Base-by-base conservation (phyloP, 768 basidiomycete species). In the Pleurotus eryngii region DNA sequence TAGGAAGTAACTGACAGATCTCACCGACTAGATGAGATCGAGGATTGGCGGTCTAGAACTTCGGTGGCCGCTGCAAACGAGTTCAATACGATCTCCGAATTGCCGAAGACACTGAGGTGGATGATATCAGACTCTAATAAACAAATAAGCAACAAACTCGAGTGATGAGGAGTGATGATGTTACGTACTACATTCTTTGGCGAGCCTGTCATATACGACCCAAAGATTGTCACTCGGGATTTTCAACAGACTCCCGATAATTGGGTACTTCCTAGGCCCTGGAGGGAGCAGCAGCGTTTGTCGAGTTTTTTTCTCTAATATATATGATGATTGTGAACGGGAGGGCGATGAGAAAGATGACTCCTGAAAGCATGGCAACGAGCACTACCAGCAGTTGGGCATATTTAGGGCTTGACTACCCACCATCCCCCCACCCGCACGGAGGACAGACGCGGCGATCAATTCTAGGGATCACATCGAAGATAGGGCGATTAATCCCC, bases 11-110 rank as follows among this genome's bases (percentile, higher is more conserved):
- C 30, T 35, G 30, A 8, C 8, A 11, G 30, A 35, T 35, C 30
- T 35, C 30, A 35, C 30, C 30, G 30, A 60, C 72, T 72, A 0
- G 76, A 78, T 60, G 77, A 80, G 12, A 73, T 72, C 5, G 70
- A 47, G 0, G 76, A 74, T 24, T 72, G 63, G 59, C 74, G 78
- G 24, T 76, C 72, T n/a, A 80, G 67, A 0, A 80, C 65, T 0
- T 80, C 78, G 9, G 60, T 65, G 0, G 72, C 75, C 4, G 65
- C 66, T 43, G 72, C 59, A 20, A 67, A 61, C 11, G 68, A 70
- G 49, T 75, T 76, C 30, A 80, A 42, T 6, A 79, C 61, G 26
- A 80, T 63, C 17, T 78, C 59, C 24, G 67, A 61, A 9, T 63
- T 63, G 6, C 75, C 73, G 6, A 69, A 57, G 9, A 67, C 65